Conservation (phyloP, 2,329 filamentous ascomycete species). For the Botrytis fabae region DNA sequence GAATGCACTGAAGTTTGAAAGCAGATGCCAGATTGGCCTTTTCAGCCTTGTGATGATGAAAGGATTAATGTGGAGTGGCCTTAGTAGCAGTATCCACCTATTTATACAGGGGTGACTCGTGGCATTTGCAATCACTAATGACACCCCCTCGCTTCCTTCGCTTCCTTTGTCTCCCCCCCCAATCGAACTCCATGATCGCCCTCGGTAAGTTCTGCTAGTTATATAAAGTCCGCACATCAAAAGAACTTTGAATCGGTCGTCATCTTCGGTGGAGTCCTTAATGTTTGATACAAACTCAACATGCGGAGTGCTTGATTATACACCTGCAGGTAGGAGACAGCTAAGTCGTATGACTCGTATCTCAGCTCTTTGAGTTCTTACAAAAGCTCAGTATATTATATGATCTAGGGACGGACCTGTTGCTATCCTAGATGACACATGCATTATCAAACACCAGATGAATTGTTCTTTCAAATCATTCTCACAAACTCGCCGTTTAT, state of each 20-base stretch:
- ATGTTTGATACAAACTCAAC: no score
- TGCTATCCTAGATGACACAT: neutral
- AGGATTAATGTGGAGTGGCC: neutral
- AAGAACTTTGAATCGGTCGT: no score
- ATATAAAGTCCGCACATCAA: no score
- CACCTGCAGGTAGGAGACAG: no score
- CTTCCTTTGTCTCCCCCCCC: neutral
- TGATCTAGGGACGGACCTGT: neutral
- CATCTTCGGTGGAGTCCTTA: no score
- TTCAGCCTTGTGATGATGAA: conserved; percentile 15
- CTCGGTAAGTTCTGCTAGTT: neutral
- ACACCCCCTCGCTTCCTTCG: neutral
- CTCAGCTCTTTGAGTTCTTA: no score
- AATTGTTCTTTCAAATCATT: neutral
- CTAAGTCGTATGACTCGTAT: no score
- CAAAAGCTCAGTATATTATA: neutral
- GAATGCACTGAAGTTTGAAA: neutral
- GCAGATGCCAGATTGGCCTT: conserved; percentile 13
- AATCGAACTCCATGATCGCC: neutral
- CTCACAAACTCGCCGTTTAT: neutral
- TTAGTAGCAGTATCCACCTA: neutral
- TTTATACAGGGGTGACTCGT: neutral
- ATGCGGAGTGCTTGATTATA: no score
- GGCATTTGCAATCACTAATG: neutral
- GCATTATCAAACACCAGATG: neutral